A percentile compares a stretch with the other conserved stretches of the same genome.
phyloP scores from a whole-genome alignment of 2,329 filamentous ascomycete species.

The Arthrobotrys musiformis region DNA sequence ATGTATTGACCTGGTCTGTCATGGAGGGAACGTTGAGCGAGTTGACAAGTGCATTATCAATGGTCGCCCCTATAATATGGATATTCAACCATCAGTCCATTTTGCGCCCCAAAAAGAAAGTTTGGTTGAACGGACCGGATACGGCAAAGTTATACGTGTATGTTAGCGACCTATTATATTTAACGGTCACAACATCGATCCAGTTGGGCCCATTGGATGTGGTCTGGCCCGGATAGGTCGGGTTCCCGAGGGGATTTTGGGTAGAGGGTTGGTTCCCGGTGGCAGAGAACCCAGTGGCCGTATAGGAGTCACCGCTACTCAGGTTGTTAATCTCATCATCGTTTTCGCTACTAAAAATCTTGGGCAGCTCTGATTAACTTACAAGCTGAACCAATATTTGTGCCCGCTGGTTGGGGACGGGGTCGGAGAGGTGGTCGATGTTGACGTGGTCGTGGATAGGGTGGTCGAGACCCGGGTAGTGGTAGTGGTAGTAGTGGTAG shows the following conservation, averaged over 20 bases:
- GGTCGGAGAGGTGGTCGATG: background rate
- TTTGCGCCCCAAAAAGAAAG: no score
- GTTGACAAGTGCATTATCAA: slow-evolving; percentile 28
- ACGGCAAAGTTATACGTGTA: slow-evolving; percentile 37
- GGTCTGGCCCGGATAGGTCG: slow-evolving; percentile 29
- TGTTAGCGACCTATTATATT: slow-evolving; percentile 28
- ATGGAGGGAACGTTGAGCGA: slow-evolving; percentile 9
- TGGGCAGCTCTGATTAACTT: background rate
- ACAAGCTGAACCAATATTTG: slow-evolving; percentile 50
- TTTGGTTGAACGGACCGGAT: slow-evolving; percentile 9
- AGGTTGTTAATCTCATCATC: background rate
- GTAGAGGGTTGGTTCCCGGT: slow-evolving; percentile 21
- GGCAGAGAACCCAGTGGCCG: slow-evolving; percentile 25
- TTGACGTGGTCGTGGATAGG: slow-evolving; percentile 4
- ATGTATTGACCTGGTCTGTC: slow-evolving; percentile 34
- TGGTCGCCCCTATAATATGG: slow-evolving; percentile 20
- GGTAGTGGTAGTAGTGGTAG: slow-evolving; percentile 12
- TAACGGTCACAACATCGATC: slow-evolving; percentile 35
- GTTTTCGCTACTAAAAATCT: background rate
- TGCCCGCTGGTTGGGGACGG: slow-evolving; percentile 5
- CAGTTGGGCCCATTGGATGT: slow-evolving; percentile 40
- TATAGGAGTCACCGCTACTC: slow-evolving; percentile 31
- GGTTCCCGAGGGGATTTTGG: slow-evolving; percentile 32
- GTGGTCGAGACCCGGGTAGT: slow-evolving; percentile 23
- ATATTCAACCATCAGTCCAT: background rate